phyloP scores from a whole-genome alignment of 1,284 basidiomycete species.

The Malassezia vespertilionis region DNA sequence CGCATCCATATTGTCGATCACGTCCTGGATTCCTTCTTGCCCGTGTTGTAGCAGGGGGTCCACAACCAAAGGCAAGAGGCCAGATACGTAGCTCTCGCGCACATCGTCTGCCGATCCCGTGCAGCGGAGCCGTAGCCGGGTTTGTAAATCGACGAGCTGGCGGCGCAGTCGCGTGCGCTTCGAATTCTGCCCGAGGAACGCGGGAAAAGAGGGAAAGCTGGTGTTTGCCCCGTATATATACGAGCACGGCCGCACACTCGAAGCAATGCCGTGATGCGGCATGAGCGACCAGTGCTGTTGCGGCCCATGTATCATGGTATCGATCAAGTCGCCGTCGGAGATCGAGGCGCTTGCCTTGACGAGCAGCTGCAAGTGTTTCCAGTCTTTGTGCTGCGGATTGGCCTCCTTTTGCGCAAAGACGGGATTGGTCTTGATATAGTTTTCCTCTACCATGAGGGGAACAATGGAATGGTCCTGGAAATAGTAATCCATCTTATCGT shows the following conservation, averaged over 20 bases:
- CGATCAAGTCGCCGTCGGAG: conserved; percentile 90
- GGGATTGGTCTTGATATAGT: conserved; percentile 55
- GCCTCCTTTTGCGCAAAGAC: conserved; percentile 49
- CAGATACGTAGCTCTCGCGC: conserved; percentile 77
- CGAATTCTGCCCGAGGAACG: conserved; percentile 91
- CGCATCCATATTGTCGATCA: conserved; percentile 81
- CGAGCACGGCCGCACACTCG: conserved; percentile 57
- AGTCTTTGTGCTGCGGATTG: conserved; percentile 51
- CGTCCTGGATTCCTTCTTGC: conserved; percentile 58
- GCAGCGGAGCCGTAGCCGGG: conserved; percentile 83
- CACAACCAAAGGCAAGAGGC: conserved; percentile 67
- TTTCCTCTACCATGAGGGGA: conserved; percentile 72
- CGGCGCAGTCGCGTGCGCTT: conserved; percentile 72
- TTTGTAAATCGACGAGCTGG: conserved; percentile 78
- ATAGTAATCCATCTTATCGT: conserved; percentile 88
- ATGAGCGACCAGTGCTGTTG: conserved; percentile 95
- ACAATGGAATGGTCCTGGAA: conserved; percentile 91
- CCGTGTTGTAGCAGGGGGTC: conserved; percentile 60
- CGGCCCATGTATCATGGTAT: conserved; percentile 68
- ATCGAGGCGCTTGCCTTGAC: conserved; percentile 71
- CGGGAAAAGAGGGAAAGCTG: conserved; percentile 32
- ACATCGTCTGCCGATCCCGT: conserved; percentile 81
- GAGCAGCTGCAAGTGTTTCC: conserved; percentile 62
- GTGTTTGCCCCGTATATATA: conserved; percentile 28
- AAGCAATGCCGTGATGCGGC: conserved; percentile 82